Evolutionary conservation across 1,284 basidiomycete species (phyloP).

Genomic region (Ceratobasidium sp.): DNA sequence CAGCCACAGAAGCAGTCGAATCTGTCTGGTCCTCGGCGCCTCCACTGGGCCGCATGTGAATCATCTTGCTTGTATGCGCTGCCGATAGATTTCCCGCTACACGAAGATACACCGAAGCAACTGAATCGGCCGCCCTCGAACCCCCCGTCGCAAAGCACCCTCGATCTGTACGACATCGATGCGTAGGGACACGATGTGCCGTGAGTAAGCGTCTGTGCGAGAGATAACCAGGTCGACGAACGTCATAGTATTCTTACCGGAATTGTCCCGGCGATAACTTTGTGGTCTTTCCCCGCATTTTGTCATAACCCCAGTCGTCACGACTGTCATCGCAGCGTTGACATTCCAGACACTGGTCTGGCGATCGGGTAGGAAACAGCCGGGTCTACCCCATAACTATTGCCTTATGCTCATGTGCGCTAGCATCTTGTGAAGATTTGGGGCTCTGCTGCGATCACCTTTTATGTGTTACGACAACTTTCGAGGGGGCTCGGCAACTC

Average conservation of each 20-base stretch:
- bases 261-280: not conserved
- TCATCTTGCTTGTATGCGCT: not conserved
- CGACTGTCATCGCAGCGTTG: no score
- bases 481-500: not conserved
- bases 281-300: conserved; percentile 3
- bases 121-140: no score
- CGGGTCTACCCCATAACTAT: not conserved
- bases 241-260: not conserved
- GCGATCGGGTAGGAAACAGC: not conserved
- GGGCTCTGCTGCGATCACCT: not conserved
- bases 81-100: not conserved
- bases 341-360: not conserved
- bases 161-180: not conserved
- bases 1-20: no score
- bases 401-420: not conserved
- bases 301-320: conserved; percentile 1
- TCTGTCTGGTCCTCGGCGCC: no score
- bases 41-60: conserved; percentile 2
- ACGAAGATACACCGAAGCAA: not conserved
- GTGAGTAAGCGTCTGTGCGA: not conserved
- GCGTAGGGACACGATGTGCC: no score
- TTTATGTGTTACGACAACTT: not conserved
- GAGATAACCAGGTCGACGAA: not conserved
- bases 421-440: conserved; percentile 7
- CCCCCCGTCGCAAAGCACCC: not conserved